Evolutionary conservation across 2,329 filamentous ascomycete genomes (phyloP).

Genomic region (Colletotrichum incanum): DNA sequence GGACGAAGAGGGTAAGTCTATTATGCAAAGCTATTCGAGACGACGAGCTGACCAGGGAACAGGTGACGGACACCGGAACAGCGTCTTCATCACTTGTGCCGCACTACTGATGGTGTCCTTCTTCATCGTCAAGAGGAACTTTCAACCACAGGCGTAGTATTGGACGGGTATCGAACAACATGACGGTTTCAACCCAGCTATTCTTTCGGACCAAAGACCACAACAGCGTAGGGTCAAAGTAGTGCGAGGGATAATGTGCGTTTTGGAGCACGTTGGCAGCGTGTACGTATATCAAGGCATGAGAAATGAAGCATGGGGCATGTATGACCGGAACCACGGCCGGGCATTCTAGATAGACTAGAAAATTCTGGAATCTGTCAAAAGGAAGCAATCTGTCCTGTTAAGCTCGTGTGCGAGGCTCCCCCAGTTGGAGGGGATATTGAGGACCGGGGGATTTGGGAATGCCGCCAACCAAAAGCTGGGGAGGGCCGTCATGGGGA

Average conservation of each 20-base stretch:
- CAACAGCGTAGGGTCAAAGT: not conserved
- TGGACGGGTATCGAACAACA: not conserved
- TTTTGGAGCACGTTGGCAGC: not conserved
- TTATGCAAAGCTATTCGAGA: not conserved
- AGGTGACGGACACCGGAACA: constrained; percentile 51
- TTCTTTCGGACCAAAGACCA: not conserved
- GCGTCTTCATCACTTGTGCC: constrained; percentile 48
- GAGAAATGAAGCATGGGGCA: not conserved
- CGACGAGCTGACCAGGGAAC: constrained; percentile 2
- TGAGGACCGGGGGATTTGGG: constrained; percentile 11
- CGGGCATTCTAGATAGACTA: constrained; percentile 3
- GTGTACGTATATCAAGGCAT: not conserved
- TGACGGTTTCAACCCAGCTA: too few relatives aligned
- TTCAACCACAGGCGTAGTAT: constrained; percentile 10
- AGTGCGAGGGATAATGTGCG: too few relatives aligned
- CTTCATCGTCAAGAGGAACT: constrained; percentile 44
- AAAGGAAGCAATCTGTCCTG: constrained; percentile 23
- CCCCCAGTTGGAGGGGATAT: constrained; percentile 21
- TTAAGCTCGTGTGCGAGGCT: constrained; percentile 24
- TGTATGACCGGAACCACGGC: not conserved
- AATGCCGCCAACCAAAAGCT: constrained; percentile 29
- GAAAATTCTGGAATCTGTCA: constrained; percentile 28
- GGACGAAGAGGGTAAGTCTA: constrained; percentile 58
- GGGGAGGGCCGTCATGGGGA: constrained; percentile 30
- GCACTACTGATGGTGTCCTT: constrained; percentile 42